Evolutionary conservation across 1,139 yeast genomes (phyloP).

Genomic region (Scheffersomyces lignicola): DNA sequence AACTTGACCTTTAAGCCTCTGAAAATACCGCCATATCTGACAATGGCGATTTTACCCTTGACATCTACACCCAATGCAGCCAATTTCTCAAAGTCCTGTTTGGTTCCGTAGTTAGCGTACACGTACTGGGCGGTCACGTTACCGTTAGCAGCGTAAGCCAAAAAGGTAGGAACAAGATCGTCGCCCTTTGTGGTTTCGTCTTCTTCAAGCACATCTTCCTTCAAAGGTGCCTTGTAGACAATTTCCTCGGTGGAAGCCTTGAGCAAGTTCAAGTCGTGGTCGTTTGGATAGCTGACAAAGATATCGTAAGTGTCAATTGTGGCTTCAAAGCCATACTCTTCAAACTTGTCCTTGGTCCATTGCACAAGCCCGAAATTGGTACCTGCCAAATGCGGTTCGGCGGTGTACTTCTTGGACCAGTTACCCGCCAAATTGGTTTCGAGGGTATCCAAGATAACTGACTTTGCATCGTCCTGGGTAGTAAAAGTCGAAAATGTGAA

Average conservation of each 20-base stretch:
- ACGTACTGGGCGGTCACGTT: constrained; percentile 47
- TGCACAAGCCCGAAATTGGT: constrained; percentile 61
- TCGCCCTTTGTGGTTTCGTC: constrained; percentile 63
- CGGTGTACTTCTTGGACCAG: constrained; percentile 57
- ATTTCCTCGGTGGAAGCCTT: constrained; percentile 28
- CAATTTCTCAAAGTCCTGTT: constrained; percentile 37
- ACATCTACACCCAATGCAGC: constrained; percentile 34
- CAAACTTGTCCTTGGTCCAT: constrained; percentile 63
- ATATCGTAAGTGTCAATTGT: constrained; percentile 57
- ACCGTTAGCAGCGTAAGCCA: constrained; percentile 50
- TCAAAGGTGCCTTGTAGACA: constrained; percentile 61
- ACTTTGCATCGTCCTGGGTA: constrained; percentile 7
- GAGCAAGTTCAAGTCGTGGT: constrained; percentile 45
- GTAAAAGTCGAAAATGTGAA: not conserved
- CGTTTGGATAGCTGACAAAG: constrained; percentile 53
- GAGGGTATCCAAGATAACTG: constrained; percentile 35
- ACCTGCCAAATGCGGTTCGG: constrained; percentile 73
- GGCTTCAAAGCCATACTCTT: constrained; percentile 59
- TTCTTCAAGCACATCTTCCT: constrained; percentile 69
- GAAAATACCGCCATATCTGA: constrained; percentile 41
- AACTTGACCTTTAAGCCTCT: constrained; percentile 49
- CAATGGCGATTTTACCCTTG: constrained; percentile 43
- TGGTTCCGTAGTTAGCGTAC: constrained; percentile 43
- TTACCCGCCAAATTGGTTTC: constrained; percentile 50
- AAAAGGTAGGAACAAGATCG: constrained; percentile 46